Evolutionary conservation across 2,329 filamentous ascomycete species (phyloP).

Genomic region (Botrytis cinerea): DNA sequence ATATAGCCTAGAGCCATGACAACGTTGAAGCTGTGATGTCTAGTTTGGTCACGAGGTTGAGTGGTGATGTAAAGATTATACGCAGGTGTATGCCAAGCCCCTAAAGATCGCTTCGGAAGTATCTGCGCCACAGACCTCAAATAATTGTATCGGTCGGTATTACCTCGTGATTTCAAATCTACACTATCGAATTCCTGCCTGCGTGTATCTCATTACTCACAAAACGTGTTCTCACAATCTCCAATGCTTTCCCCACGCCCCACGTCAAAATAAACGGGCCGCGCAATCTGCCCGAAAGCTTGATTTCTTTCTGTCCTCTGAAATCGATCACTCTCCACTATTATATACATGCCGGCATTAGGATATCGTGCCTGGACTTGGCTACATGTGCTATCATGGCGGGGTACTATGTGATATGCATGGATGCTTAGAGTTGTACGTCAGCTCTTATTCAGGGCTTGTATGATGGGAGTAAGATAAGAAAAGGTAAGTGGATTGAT

Average conservation of each 20-base stretch:
- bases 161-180: not conserved
- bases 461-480: not conserved
- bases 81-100: not conserved
- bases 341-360: not conserved
- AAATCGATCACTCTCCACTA: not conserved
- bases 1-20: too few species aligned
- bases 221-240: not conserved
- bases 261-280: not conserved
- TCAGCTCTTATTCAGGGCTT: not conserved
- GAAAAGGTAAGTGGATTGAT: not conserved
- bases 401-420: not conserved
- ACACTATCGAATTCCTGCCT: not conserved
- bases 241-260: not conserved
- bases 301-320: conserved; percentile 7
- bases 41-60: not conserved
- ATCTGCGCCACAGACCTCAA: not conserved
- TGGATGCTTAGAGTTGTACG: not conserved
- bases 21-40: not conserved
- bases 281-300: conserved; percentile 16
- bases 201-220: not conserved
- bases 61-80: not conserved
- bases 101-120: not conserved
- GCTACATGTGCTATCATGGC: not conserved
- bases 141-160: not conserved
- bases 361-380: not conserved